Evolutionary conservation across 1,284 basidiomycete genomes (phyloP), one percentile per base, ranked within the genome.

Genomic region (Rhodotorula sp.): DNA sequence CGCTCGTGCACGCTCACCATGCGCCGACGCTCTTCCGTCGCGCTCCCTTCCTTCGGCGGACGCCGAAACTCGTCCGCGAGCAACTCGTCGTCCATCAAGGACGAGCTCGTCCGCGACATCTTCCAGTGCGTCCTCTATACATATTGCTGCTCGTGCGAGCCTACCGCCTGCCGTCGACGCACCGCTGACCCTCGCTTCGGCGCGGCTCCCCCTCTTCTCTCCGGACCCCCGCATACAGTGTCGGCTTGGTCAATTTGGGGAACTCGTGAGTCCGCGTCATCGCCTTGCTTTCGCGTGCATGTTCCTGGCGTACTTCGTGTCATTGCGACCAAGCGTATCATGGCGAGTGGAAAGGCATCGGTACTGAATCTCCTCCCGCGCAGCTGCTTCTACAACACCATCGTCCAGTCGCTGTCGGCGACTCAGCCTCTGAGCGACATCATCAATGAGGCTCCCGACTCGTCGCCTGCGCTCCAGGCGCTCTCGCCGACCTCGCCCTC

Each of bases 381-480:
- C 68, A 78, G 75, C 46, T 81, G 80, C 71, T 81, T 80, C 73
- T 76, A 80, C 74, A 81, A 81, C 66, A 78, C 78, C 56, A 78
- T 79, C 41, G 68, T 81, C 8, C 80, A 81, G 64, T 73, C 79
- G 45, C 68, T 81, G 42, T 75, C 78, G 41, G 78, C 80, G 7
- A 77, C 79, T 2, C 65, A 71, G 8, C 77, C 79, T 0, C 72
- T 81, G 1, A 72, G 73, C 65, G 72, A 77, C 54, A 72, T 80
- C 68, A 73, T 80, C 56, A 46, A 64, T 42, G 66, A 73, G 17
- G 75, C 76, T 12, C 77, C 77, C 23, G 61, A 63, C 14, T 74
- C 76, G 12, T 77, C 77, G 16, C 76, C 76, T 42, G 78, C 76
- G 7, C 68, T 73, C n/a, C 66, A 71, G 57, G 55, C 69, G 9